Conservation (phyloP, 2,329 filamentous ascomycete species). For the Fusarium veterinarium region DNA sequence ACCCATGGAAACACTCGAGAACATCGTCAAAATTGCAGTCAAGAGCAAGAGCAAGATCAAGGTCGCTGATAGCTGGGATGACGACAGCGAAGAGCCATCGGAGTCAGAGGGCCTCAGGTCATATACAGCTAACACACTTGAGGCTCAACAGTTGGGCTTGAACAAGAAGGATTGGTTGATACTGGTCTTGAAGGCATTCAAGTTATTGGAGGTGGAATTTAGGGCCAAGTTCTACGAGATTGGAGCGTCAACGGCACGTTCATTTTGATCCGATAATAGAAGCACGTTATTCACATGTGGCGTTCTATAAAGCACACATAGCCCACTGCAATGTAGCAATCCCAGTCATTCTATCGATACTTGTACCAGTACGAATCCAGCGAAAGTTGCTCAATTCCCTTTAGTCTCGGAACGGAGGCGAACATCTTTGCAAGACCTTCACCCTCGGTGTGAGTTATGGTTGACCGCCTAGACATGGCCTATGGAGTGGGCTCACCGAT, state of each 20-base stretch:
- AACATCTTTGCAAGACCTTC: neutral
- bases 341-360: neutral
- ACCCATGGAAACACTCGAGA: neutral
- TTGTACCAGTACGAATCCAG: neutral
- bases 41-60: constrained; percentile 37
- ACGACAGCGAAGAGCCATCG: constrained; percentile 43
- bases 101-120: constrained; percentile 49
- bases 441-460: neutral
- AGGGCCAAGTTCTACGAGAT: constrained; percentile 71
- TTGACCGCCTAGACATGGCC: constrained; percentile 1
- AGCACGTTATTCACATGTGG: neutral
- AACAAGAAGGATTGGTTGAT: constrained; percentile 60
- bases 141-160: constrained; percentile 13
- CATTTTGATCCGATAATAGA: too few relatives aligned
- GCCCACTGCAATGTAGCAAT: neutral
- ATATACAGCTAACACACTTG: neutral
- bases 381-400: neutral
- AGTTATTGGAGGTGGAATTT: constrained; percentile 67
- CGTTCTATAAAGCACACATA: neutral
- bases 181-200: constrained; percentile 70
- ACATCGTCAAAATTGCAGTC: neutral
- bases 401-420: neutral
- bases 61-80: constrained; percentile 57
- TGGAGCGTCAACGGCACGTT: constrained; percentile 62
- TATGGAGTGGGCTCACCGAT: neutral